phyloP scores from a whole-genome alignment of 1,284 basidiomycete species.

The Fomitopsis palustris region DNA sequence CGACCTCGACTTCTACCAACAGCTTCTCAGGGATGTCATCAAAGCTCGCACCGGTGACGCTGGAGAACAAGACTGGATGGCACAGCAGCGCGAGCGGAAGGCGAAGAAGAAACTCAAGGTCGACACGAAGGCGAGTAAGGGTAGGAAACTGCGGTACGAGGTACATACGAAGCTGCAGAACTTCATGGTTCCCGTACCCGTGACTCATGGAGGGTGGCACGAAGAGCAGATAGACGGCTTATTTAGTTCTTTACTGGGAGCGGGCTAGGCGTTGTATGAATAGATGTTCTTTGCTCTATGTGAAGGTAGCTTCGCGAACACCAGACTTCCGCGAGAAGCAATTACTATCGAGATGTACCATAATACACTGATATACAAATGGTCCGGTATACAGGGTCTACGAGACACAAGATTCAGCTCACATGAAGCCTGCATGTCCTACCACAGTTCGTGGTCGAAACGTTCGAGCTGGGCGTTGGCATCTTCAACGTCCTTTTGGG shows the following conservation, averaged over 20 bases:
- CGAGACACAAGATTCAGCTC: background rate
- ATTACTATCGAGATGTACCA: background rate
- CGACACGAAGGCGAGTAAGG: conserved; percentile 93
- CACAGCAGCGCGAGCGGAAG: conserved; percentile 62
- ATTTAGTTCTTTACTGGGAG: conserved; percentile 80
- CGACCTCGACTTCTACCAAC: conserved; percentile 90
- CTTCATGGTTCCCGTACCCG: conserved; percentile 87
- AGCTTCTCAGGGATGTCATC: conserved; percentile 85
- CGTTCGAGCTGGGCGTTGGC: conserved; percentile 74
- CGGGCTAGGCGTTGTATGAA: background rate
- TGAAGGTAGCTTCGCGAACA: background rate
- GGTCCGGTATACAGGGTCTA: background rate
- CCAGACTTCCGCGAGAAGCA: too few species aligned
- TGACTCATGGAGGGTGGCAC: conserved; percentile 66
- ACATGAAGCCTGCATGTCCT: conserved; percentile 27
- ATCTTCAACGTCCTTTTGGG: conserved; percentile 94
- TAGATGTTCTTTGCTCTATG: background rate
- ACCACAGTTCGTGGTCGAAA: conserved; percentile 65
- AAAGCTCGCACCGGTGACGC: conserved; percentile 53
- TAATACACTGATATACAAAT: background rate
- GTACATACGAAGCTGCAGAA: conserved; percentile 92
- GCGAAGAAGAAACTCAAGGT: conserved; percentile 71
- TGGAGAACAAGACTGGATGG: conserved; percentile 56
- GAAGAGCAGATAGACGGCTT: conserved; percentile 93
- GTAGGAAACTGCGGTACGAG: conserved; percentile 67